phyloP scores from a whole-genome alignment of 495 filamentous ascomycete species.

The Aspergillus conjunctus region DNA sequence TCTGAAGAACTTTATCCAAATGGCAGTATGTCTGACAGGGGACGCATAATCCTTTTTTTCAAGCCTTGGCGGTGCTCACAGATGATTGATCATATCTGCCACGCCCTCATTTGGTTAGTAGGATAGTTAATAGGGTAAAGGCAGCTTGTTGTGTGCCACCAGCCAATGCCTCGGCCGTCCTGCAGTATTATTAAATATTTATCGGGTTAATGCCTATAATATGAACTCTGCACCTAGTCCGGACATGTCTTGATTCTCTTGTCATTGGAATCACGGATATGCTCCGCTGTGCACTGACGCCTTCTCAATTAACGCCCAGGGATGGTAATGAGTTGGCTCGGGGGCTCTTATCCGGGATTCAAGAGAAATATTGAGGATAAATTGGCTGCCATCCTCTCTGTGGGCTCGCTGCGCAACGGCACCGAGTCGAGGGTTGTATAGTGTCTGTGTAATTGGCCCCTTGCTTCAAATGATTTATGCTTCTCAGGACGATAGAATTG shows the following conservation, averaged over 20 bases:
- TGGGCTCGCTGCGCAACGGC: neutral
- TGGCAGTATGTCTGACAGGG: neutral
- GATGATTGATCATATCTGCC: conserved; percentile 1
- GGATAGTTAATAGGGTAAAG: neutral
- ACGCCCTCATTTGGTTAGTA: neutral
- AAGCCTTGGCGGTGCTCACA: neutral
- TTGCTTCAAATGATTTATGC: neutral
- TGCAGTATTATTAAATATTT: conserved; percentile 5
- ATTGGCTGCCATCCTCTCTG: neutral
- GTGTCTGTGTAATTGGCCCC: neutral
- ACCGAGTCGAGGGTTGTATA: neutral
- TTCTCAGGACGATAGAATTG: neutral
- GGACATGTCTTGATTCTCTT: neutral
- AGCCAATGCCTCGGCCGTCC: neutral
- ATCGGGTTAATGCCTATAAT: neutral
- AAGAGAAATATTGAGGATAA: neutral
- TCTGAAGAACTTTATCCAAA: neutral
- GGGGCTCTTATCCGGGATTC: neutral
- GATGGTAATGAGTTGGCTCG: neutral
- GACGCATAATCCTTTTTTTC: neutral
- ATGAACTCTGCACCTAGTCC: neutral
- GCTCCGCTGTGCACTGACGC: neutral
- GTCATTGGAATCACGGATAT: neutral
- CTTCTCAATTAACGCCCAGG: neutral
- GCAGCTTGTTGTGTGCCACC: neutral